A percentile compares a stretch with the other conserved stretches of the same genome.
These are phyloP conservation scores for Cyclotella cryptica DNA, from an alignment of 108 stramenopile genomes.

Conservation along the genomic window DNA sequence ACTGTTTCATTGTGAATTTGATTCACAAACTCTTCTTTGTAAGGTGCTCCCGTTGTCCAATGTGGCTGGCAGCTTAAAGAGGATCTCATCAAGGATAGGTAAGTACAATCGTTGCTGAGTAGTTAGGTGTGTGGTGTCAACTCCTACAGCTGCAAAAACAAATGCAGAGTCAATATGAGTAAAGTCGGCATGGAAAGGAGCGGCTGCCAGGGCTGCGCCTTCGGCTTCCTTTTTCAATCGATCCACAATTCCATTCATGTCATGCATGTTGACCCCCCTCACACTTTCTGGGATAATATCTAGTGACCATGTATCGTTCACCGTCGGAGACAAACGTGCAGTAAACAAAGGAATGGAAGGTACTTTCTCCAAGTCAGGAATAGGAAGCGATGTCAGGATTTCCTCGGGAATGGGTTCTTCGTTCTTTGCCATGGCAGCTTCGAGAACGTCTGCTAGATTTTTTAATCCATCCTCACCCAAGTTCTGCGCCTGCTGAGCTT, in stretches of 20 bases:
- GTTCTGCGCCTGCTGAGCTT: conserved; percentile 38
- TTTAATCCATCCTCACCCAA: conserved; percentile 42
- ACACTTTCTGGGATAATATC: conserved; percentile 48
- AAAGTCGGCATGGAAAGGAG: conserved; percentile 50
- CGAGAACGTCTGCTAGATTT: conserved; percentile 24
- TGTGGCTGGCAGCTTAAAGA: conserved; percentile 52
- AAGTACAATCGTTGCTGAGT: conserved; percentile 40
- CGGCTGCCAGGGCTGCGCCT: not conserved
- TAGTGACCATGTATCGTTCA: not conserved
- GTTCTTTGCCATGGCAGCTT: conserved; percentile 43
- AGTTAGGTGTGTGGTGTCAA: conserved; percentile 38
- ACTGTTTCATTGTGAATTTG: conserved; percentile 50
- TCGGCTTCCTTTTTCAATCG: conserved; percentile 35
- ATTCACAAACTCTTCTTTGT: conserved; percentile 50
- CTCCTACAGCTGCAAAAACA: conserved; percentile 51
- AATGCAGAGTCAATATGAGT: conserved; percentile 56
- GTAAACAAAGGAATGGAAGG: conserved; percentile 52
- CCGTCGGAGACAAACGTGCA: conserved; percentile 32
- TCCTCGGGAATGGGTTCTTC: conserved; percentile 50
- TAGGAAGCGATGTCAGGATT: conserved; percentile 46
- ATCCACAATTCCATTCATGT: conserved; percentile 20
- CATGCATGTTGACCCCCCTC: conserved; percentile 23
- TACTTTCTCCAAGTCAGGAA: conserved; percentile 52
- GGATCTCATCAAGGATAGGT: conserved; percentile 54
- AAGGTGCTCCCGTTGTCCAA: conserved; percentile 38